Evolutionary conservation across 768 basidiomycete species (phyloP).

Genomic region (Leccinum imitatum): DNA sequence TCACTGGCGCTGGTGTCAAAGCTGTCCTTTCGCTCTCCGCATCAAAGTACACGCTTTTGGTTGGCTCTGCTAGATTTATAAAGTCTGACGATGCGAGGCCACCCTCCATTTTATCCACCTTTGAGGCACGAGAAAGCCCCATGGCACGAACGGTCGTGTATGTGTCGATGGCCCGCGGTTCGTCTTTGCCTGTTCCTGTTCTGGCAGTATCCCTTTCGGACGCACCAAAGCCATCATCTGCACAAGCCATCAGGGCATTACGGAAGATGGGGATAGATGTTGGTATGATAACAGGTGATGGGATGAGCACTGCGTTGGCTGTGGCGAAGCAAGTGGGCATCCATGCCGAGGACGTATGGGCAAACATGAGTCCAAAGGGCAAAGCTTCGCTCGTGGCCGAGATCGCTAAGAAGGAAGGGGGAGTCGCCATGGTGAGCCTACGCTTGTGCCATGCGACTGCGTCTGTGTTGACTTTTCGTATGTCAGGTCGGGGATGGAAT

Average conservation of each 20-base stretch:
- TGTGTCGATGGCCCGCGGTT: constrained; percentile 58
- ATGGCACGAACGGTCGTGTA: constrained; percentile 86
- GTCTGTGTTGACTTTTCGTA: background rate
- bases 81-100: constrained; percentile 51
- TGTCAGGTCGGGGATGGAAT: constrained; percentile 94
- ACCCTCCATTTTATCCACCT: constrained; percentile 57
- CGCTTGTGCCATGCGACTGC: background rate
- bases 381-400: constrained; percentile 86
- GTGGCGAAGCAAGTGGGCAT: constrained; percentile 93
- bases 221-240: constrained; percentile 80
- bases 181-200: constrained; percentile 51
- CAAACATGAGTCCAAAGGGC: constrained; percentile 92
- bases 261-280: constrained; percentile 91
- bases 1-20: constrained; percentile 86
- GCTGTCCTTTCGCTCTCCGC: constrained; percentile 59
- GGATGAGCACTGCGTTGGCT: constrained; percentile 79
- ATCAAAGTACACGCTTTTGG: constrained; percentile 55
- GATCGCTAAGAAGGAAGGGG: constrained; percentile 69
- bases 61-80: constrained; percentile 78
- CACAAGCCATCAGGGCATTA: constrained; percentile 77
- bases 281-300: constrained; percentile 93
- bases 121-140: constrained; percentile 68
- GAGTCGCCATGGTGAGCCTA: constrained; percentile 83
- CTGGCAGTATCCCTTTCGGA: constrained; percentile 87
- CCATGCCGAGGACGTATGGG: constrained; percentile 77